phyloP scores from a whole-genome alignment of 2,329 filamentous ascomycete genomes.

The Botrytis hyacinthi region DNA sequence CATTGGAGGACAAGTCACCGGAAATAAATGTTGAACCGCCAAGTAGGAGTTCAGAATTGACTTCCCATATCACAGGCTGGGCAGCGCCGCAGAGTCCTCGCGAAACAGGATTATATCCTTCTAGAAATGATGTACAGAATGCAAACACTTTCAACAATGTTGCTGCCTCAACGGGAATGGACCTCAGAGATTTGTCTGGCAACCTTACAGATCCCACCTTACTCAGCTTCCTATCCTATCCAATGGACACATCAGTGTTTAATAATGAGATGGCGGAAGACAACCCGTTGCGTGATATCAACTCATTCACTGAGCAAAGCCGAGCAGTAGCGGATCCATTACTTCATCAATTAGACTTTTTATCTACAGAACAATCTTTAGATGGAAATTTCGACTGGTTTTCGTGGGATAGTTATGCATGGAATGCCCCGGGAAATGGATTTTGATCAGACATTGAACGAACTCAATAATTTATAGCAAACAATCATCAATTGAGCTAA shows the following conservation, averaged over 20 bases:
- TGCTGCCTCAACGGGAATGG: neutral
- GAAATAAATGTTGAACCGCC: neutral
- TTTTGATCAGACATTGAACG: neutral
- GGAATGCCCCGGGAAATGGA: neutral
- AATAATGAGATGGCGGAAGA: neutral
- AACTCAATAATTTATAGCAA: too few relatives aligned
- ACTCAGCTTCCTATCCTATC: slow-evolving; percentile 15
- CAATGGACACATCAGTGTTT: slow-evolving; percentile 17
- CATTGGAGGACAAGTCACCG: neutral
- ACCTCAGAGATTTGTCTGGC: neutral
- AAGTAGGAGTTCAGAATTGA: neutral
- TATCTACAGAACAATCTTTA: slow-evolving; percentile 13
- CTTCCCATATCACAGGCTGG: neutral
- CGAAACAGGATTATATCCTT: neutral
- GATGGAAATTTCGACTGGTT: slow-evolving; percentile 25
- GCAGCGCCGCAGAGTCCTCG: neutral
- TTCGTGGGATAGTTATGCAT: slow-evolving; percentile 22
- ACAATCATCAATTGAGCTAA: neutral
- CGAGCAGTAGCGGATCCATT: neutral
- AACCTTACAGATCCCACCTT: neutral
- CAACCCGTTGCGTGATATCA: neutral
- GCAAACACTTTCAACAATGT: too few relatives aligned
- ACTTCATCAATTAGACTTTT: slow-evolving; percentile 8
- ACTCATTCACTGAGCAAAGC: neutral
- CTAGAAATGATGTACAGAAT: neutral